Evolutionary conservation across 768 basidiomycete genomes (phyloP).

Genomic region (Steccherinum ochraceum): DNA sequence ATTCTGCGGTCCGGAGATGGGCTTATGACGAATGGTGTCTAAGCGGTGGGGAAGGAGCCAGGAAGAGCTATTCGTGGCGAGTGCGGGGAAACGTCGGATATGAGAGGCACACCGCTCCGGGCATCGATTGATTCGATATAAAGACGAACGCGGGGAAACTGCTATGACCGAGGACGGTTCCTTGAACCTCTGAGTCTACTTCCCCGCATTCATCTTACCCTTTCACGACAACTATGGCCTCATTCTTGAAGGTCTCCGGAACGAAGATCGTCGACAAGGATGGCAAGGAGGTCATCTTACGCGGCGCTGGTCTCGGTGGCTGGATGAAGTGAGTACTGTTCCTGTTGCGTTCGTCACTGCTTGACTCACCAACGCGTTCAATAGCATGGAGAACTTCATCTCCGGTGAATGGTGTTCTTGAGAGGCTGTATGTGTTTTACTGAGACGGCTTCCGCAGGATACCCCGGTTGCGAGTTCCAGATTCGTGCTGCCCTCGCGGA

Average conservation of each 20-base stretch:
- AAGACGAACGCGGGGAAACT: background rate
- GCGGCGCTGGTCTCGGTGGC: slow-evolving; percentile 76
- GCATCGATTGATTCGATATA: background rate
- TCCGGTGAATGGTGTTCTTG: slow-evolving; percentile 33
- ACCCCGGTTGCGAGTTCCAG: slow-evolving; percentile 77
- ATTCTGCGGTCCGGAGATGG: too few species aligned
- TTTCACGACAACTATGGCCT: slow-evolving; percentile 13
- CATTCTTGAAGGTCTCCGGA: slow-evolving; percentile 50
- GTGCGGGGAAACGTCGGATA: background rate
- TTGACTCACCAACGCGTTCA: background rate
- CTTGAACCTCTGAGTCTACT: background rate
- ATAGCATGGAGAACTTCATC: slow-evolving; percentile 75
- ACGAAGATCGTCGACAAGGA: slow-evolving; percentile 54
- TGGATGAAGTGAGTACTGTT: slow-evolving; percentile 73
- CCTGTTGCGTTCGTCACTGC: background rate
- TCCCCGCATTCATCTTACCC: background rate
- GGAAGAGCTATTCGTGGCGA: background rate
- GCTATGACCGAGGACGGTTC: background rate
- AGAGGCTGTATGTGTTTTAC: too few species aligned
- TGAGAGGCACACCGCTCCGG: background rate
- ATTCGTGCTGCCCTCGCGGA: slow-evolving; percentile 65
- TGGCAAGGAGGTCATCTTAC: slow-evolving; percentile 51
- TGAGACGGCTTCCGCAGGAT: slow-evolving; percentile 35
- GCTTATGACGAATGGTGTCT: too few species aligned
- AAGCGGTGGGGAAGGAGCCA: too few species aligned